Base-by-base conservation (phyloP, 2,329 filamentous ascomycete species). In the Elsinoe ampelina region DNA sequence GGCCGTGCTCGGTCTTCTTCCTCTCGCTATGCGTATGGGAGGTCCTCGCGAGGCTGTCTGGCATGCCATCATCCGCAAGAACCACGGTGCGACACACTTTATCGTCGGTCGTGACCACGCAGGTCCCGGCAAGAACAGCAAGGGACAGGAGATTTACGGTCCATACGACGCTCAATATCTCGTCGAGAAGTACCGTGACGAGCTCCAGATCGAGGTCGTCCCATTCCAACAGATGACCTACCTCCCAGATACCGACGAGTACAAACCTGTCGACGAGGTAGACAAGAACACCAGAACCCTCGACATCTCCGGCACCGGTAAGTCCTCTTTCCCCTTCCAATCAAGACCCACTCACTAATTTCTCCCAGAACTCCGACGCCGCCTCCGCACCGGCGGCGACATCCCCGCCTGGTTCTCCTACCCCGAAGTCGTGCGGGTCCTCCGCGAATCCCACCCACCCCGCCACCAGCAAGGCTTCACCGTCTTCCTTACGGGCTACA, bases 151-250 rank as follows among this genome's bases (percentile, higher is more conserved):
- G 71, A 95, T 96, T 78, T 98, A 98, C 75, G 93, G 93, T 54
- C 91, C 93, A 32, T 98, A 98, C 73, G 93, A 98, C 68, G 93
- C 93, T 11, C 93, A 98, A 79, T 81, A 92, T 68, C 89, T 91
- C 22, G 91, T 98, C 59, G 90, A 96, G 80, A 89, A 95, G 79
- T 95, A 96, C 83, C 86, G 85, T 70, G 84, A 89, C 63, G 93
- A 98, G 81, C 87, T 98, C 61, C 93, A 92, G 67, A 98, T 98
- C 70, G 89, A 96, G 78, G 93, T 98, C 69, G 93, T 98, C 63
- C 90, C 93, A 64, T 98, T 98, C 86, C 92, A 97, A 79, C 90
- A 95, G 83, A 95, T 98, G 86, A 97, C 95, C 62, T 98, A 97
- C 77, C 86, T 97, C 59, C 93, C 93, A 64, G 93, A 97, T 75